Evolutionary conservation across 306 rosid genomes (phyloP).

Genomic region (Coriaria nepalensis): DNA sequence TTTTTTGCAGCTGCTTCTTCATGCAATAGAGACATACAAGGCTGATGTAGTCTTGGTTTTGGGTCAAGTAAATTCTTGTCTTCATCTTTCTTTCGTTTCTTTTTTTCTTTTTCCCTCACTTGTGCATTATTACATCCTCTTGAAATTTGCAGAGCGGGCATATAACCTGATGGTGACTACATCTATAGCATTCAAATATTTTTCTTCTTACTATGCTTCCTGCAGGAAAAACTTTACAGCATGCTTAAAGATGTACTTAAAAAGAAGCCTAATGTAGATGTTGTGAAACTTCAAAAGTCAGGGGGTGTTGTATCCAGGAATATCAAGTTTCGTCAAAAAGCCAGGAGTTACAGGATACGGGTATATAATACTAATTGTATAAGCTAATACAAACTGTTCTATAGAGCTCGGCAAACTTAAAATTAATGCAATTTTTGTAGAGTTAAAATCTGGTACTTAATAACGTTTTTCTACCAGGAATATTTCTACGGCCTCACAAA

Average conservation of each 20-base stretch:
- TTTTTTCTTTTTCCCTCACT: neutral
- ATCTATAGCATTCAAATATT: too few relatives aligned
- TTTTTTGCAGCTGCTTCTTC: constrained; percentile 74
- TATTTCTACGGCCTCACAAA: constrained; percentile 82
- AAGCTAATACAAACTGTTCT: neutral
- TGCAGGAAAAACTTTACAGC: constrained; percentile 84
- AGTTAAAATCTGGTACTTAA: constrained; percentile 7
- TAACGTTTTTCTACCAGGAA: constrained; percentile 46
- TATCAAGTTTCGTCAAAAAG: constrained; percentile 56
- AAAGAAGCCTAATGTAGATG: constrained; percentile 74
- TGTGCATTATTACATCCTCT: neutral
- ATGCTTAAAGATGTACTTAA: constrained; percentile 74
- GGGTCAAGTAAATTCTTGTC: constrained; percentile 60
- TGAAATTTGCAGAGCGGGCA: too few relatives aligned
- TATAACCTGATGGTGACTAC: too few relatives aligned
- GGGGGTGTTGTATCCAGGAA: constrained; percentile 95
- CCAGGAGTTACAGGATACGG: constrained; percentile 77
- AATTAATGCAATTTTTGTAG: constrained; percentile 2
- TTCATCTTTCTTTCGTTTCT: neutral
- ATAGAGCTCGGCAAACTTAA: neutral
- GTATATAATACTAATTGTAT: constrained; percentile 19
- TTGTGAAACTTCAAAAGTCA: constrained; percentile 90
- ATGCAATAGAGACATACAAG: constrained; percentile 70
- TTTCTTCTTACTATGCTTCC: neutral
- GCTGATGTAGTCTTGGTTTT: constrained; percentile 80